Evolutionary conservation across 2,329 filamentous ascomycete species (phyloP), one percentile per base, ranked within the genome.

Genomic region (Onygenales sp.): DNA sequence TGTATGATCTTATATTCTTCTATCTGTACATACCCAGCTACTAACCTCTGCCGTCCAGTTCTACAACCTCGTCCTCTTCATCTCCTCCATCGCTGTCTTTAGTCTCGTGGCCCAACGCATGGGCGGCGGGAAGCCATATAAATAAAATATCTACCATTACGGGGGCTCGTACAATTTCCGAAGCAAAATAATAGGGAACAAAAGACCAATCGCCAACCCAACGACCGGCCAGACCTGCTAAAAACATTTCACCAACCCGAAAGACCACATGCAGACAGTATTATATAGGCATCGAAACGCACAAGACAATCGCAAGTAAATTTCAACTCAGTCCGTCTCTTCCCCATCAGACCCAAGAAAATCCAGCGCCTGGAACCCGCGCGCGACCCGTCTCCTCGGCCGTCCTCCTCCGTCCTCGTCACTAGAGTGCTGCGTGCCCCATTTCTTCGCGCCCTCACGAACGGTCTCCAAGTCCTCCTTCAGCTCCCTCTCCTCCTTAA

Each of bases 1-100:
- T 51, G 93, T 96, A 75, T 66, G 87, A 35, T 49, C 52, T 48
- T 48, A 70, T 38, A 14, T 17, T 27, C 13, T 27, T 13, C 14
- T 32, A 9, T 32, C n/a, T 11, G 39, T 51, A 51, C 3, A 11
- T 14, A 10, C 14, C n/a, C 39, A n/a, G 36, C 35, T 43, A 41
- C 33, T 33, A 41, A 41, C 27, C 47, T 50, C 5, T 13, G 45
- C 14, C 38, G 53, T 27, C 7, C 63, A 95, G 93, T 98, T 98
- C 70, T 98, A 98, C 73, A 97, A 98, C 65, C 83, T 95, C 0
- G 90, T 96, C 1, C 77, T 97, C 2, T 98, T 97, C 74, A 92
- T 98, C 78, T 93, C 91, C 27, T 96, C 93, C 0, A 87, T 98
- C 27, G 90, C 92, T 7, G 83, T 95, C 56, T 96, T 97, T 75